These are phyloP conservation scores for Hymenoscyphus occultus DNA, from an alignment of 2,329 filamentous ascomycete genomes.

Conservation along the genomic window DNA sequence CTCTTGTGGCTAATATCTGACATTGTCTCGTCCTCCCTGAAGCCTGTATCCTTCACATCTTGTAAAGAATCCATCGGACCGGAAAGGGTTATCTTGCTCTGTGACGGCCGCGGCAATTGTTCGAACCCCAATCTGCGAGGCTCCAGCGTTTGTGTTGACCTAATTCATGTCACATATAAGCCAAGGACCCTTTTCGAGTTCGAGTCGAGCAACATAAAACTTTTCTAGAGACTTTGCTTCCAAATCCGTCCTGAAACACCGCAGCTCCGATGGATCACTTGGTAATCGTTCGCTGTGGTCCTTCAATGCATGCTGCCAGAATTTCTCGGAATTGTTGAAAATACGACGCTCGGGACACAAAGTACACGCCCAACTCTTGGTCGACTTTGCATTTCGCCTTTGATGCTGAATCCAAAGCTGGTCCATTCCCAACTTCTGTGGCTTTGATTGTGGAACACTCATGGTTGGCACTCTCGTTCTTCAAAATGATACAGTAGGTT, in stretches of 20 bases:
- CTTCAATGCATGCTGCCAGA: constrained; percentile 25
- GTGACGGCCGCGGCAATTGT: constrained; percentile 11
- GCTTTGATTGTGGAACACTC: constrained; percentile 1
- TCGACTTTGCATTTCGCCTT: constrained; percentile 22
- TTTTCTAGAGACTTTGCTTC: constrained; percentile 10
- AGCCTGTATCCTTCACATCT: no score
- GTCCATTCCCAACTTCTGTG: constrained; percentile 13
- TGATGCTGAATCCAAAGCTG: constrained; percentile 29
- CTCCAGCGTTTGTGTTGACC: background rate
- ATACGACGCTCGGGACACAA: constrained; percentile 22
- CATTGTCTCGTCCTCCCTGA: no score
- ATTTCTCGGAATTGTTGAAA: constrained; percentile 15
- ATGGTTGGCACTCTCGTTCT: background rate
- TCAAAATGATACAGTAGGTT: no score
- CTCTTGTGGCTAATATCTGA: no score
- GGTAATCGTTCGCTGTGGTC: constrained; percentile 24
- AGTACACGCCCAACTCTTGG: constrained; percentile 23
- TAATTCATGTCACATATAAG: no score
- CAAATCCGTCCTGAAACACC: constrained; percentile 16
- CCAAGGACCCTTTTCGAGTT: no score
- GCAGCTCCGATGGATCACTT: constrained; percentile 13
- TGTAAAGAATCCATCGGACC: background rate
- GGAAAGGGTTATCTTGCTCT: background rate
- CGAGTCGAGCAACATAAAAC: no score
- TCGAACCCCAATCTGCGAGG: constrained; percentile 23